phyloP scores from a whole-genome alignment of 73 alveolate genomes.

The Loxodes magnus region DNA sequence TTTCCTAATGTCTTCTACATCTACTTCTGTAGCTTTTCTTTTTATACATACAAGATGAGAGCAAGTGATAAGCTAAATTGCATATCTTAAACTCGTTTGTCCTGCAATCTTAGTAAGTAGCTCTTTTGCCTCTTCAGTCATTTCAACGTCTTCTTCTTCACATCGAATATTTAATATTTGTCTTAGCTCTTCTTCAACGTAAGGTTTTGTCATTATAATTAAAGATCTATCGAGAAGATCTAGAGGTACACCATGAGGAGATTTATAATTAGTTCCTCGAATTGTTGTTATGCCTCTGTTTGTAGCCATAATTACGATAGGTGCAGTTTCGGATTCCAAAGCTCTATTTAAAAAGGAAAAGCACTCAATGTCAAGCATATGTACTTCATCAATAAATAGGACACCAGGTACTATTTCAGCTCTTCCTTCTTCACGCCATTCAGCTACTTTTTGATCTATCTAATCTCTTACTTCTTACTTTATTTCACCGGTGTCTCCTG shows the following conservation, averaged over 20 bases:
- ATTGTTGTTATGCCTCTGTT: slow-evolving; percentile 96
- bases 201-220: slow-evolving; percentile 90
- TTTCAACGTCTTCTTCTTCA: slow-evolving; percentile 93
- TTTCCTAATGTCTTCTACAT: slow-evolving; percentile 75
- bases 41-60: slow-evolving; percentile 66
- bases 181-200: slow-evolving; percentile 63
- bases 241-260: slow-evolving; percentile 82
- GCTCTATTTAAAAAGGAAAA: slow-evolving; percentile 97
- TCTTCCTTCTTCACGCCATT: slow-evolving; percentile 98
- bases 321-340: slow-evolving; percentile 83
- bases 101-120: slow-evolving; percentile 83
- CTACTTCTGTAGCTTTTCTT: slow-evolving; percentile 83
- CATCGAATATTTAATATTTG: slow-evolving; percentile 87
- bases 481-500: slow-evolving; percentile 93
- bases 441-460: slow-evolving; percentile 95
- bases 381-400: slow-evolving; percentile 79
- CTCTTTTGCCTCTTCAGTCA: slow-evolving; percentile 82
- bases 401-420: slow-evolving; percentile 92
- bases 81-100: slow-evolving; percentile 88
- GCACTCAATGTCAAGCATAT: slow-evolving; percentile 98
- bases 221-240: slow-evolving; percentile 76
- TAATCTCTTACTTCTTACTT: slow-evolving; percentile 80
- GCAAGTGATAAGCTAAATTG: slow-evolving; percentile 79
- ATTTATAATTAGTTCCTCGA: slow-evolving; percentile 88
- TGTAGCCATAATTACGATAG: slow-evolving; percentile 96